Percentiles rank a stretch among this genome's conserved stretches.
phyloP scores from a whole-genome alignment of 177 flowering plant genomes.

The Telopea speciosissima region DNA sequence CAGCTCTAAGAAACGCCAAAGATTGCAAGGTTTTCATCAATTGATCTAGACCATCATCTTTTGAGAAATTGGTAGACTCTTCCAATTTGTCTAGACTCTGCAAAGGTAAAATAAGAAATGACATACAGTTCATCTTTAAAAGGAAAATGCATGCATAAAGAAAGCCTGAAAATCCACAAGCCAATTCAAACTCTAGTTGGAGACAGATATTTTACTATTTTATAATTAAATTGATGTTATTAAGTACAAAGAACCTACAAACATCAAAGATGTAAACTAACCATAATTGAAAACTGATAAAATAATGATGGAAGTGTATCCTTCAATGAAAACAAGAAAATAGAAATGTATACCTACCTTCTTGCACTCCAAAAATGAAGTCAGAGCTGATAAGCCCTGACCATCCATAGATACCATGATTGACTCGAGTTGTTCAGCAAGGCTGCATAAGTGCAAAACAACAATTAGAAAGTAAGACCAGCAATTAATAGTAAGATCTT shows the following conservation, averaged over 20 bases:
- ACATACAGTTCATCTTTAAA: too few relatives aligned
- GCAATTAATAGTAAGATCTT: neutral
- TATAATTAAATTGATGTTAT: neutral
- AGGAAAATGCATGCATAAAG: too few relatives aligned
- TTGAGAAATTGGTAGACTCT: constrained; percentile 25
- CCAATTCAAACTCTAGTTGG: neutral
- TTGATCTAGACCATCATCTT: constrained; percentile 27
- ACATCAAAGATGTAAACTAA: neutral
- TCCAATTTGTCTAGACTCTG: constrained; percentile 61
- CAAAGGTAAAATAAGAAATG: constrained; percentile 5
- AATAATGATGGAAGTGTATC: neutral
- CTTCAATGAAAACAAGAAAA: neutral
- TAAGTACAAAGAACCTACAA: neutral
- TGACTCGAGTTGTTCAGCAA: constrained; percentile 83
- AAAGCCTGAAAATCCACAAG: too few relatives aligned
- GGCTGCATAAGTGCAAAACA: constrained; percentile 46
- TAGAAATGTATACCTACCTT: constrained; percentile 36
- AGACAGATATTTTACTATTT: neutral
- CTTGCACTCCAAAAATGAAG: constrained; percentile 63
- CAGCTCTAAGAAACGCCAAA: constrained; percentile 50
- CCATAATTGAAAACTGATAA: too few relatives aligned
- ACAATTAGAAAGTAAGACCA: constrained; percentile 9
- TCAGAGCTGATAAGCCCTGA: constrained; percentile 38
- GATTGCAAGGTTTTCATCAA: constrained; percentile 56
- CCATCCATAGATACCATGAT: constrained; percentile 67